Conservation (phyloP, 208 protist species). For the Trypanosoma congolense region DNA sequence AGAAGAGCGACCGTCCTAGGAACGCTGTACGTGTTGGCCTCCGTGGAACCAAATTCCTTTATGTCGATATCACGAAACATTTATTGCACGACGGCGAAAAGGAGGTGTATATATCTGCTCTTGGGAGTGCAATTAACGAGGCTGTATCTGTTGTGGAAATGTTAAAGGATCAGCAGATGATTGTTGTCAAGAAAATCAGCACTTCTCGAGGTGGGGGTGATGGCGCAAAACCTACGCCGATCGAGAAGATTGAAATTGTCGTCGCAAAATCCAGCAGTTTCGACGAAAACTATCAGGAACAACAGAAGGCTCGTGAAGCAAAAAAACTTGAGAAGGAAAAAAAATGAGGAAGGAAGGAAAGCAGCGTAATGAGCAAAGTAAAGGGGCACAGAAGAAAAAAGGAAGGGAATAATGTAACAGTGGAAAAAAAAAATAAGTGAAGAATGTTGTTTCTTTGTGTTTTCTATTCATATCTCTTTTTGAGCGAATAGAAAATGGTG, state of each 20-base stretch:
- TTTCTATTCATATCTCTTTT: no score
- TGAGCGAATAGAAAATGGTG: no score
- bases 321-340: slow-evolving; percentile 34
- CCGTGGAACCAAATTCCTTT: slow-evolving; percentile 41
- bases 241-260: slow-evolving; percentile 43
- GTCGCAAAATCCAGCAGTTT: slow-evolving; percentile 36
- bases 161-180: slow-evolving; percentile 51
- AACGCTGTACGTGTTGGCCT: slow-evolving; percentile 40
- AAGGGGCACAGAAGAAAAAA: neutral
- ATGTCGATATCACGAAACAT: slow-evolving; percentile 41
- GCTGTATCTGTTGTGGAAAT: slow-evolving; percentile 46
- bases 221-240: slow-evolving; percentile 21
- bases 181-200: slow-evolving; percentile 41
- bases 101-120: slow-evolving; percentile 36
- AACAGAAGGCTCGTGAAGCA: slow-evolving; percentile 34
- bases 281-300: slow-evolving; percentile 40
- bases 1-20: slow-evolving; percentile 23
- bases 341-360: slow-evolving; percentile 18
- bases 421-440: slow-evolving; percentile 11
- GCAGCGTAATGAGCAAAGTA: slow-evolving; percentile 1
- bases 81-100: slow-evolving; percentile 34
- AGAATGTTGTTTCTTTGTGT: slow-evolving; percentile 10
- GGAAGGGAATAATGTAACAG: neutral
- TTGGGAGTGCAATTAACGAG: slow-evolving; percentile 39
- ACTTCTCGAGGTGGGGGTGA: slow-evolving; percentile 33